Base-by-base conservation (phyloP, 768 basidiomycete genomes). In the Myochromella boudieri region DNA sequence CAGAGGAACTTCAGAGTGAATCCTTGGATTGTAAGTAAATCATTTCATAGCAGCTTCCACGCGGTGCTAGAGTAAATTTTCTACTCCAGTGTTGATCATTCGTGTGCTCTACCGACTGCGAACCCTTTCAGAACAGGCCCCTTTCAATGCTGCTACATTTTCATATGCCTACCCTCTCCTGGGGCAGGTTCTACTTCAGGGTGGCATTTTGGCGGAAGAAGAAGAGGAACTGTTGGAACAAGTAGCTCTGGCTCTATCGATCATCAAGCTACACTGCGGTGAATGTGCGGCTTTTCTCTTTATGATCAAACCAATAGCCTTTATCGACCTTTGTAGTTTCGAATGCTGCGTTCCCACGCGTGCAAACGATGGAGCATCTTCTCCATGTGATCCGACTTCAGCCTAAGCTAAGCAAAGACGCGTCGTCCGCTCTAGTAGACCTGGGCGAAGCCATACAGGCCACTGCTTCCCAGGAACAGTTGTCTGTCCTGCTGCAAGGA, bases 21-120 rank as follows among this genome's bases (percentile, higher is more conserved):
- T 80, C 78, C 0, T 62, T 95, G 25, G 76, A 78, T 49, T 62
- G 85, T 85, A 54, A 53, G 79, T n/a, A n/a, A n/a, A n/a, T 64
- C 10, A 39, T 10, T 32, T 32, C 44, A 51, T 10, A 12, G 42
- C 45, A 24, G 2, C 12, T 12, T 20, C 12, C 6, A 8, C 11
- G 2, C 9, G 6, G 22, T 7, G 2, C 3, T 27, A 15, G 14
- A 4, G 10, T 12, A 14, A 21, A 43, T 14, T 11, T 12, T 29
- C 15, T 15, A 5, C 25, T 33, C 18, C 47, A 94, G 94, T 74
- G 5, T 71, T 97, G 25, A 75, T 95, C 20, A 70, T 90, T 37
- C 88, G 97, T 21, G 84, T 98, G 1, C 72, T 99, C 1, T 88
- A 95, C 62, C 82, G 90, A 15, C 63, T 98, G 0, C 82, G 89